Conservation (phyloP, 495 filamentous ascomycete species). For the Trypethelium eluteriae region DNA sequence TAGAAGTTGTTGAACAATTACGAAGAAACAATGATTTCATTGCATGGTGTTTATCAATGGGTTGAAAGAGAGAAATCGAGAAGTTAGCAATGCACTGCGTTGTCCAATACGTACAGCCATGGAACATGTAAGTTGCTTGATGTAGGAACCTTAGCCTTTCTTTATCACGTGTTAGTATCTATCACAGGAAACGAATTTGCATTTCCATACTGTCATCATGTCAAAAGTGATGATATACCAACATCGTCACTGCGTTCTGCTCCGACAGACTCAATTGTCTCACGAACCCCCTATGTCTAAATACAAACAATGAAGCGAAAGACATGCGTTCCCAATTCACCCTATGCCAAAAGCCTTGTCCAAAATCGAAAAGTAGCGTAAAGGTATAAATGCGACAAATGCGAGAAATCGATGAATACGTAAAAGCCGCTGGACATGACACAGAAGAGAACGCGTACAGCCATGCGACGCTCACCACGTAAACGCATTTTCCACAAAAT, state of each 20-base stretch:
- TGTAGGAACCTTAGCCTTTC: too few relatives aligned
- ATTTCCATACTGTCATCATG: not conserved
- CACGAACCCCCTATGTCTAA: conserved; percentile 2
- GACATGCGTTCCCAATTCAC: not conserved
- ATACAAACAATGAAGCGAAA: conserved; percentile 9
- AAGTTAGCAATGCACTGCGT: too few relatives aligned
- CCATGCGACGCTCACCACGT: conserved; percentile 54
- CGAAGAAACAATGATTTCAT: too few relatives aligned
- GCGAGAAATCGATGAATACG: not conserved
- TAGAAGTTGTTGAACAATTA: too few relatives aligned
- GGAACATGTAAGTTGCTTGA: too few relatives aligned
- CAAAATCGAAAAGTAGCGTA: not conserved
- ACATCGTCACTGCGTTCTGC: not conserved
- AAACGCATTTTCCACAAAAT: conserved; percentile 84
- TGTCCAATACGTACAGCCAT: too few relatives aligned
- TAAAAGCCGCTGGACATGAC: too few relatives aligned
- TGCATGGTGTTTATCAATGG: too few relatives aligned
- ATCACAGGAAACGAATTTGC: not conserved
- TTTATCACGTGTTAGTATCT: too few relatives aligned
- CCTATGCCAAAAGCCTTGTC: not conserved
- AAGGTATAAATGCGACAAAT: not conserved
- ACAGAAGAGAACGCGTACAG: too few relatives aligned
- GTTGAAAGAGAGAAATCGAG: too few relatives aligned
- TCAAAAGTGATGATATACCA: not conserved
- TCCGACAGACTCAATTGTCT: not conserved